phyloP scores from a whole-genome alignment of 208 protist species.

The Leishmania amazonensis region DNA sequence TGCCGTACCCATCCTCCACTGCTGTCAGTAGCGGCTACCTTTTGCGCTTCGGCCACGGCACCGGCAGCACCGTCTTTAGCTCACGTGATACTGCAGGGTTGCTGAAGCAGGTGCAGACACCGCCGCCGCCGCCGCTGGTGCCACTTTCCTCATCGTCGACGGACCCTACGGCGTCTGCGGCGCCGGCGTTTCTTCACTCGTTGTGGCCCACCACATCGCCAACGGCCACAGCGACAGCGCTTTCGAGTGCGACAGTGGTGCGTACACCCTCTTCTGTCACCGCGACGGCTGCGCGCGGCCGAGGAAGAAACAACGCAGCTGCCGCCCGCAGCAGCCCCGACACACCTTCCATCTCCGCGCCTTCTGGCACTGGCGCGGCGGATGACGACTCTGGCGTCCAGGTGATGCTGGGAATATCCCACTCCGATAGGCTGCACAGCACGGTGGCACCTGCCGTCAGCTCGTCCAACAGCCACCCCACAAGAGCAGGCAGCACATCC shows the following conservation, averaged over 20 bases:
- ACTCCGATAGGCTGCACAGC: neutral
- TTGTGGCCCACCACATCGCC: slow-evolving; percentile 6
- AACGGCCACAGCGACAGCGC: neutral
- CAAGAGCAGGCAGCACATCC: neutral
- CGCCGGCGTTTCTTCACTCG: neutral
- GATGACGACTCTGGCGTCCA: neutral
- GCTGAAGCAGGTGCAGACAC: neutral
- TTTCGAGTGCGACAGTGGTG: neutral
- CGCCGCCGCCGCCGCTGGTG: neutral
- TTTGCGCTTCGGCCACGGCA: neutral
- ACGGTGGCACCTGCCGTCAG: neutral
- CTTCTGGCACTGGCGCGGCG: neutral
- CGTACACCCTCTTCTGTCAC: neutral
- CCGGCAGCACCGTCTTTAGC: neutral
- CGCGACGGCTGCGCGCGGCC: neutral
- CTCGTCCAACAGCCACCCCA: neutral
- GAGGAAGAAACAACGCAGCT: neutral
- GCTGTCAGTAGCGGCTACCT: slow-evolving; percentile 15
- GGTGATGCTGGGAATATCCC: neutral
- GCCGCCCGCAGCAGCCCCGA: neutral
- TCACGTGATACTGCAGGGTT: neutral
- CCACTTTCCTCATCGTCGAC: neutral
- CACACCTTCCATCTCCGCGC: neutral
- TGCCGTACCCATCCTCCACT: slow-evolving; percentile 21
- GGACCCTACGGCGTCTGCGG: neutral